phyloP scores from a whole-genome alignment of 1,284 basidiomycete species.

The Mycena citricolor region DNA sequence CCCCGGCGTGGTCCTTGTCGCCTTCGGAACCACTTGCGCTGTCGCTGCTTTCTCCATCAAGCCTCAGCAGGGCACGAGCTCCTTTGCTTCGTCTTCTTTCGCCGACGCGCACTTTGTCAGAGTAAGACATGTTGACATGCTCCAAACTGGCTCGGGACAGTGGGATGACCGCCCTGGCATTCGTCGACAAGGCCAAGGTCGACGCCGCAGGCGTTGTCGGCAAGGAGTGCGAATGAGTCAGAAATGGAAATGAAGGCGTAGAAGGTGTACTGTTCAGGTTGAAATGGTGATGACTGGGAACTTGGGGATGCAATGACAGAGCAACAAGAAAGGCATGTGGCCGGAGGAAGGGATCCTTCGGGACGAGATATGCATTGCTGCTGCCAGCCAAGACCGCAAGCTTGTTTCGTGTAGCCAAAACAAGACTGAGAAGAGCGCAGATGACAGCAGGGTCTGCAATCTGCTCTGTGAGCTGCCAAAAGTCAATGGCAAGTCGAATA shows the following conservation, averaged over 20 bases:
- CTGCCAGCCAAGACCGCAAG: slow-evolving; percentile 63
- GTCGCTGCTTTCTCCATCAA: slow-evolving; percentile 31
- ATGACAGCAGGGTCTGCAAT: slow-evolving; percentile 70
- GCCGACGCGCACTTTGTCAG: slow-evolving; percentile 47
- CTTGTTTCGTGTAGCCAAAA: slow-evolving; percentile 66
- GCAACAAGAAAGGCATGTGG: slow-evolving; percentile 52
- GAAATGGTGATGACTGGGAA: slow-evolving; percentile 22
- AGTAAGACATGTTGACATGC: slow-evolving; percentile 50
- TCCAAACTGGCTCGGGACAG: slow-evolving; percentile 31
- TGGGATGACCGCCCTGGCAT: slow-evolving; percentile 11
- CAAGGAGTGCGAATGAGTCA: slow-evolving; percentile 27
- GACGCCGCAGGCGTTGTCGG: slow-evolving; percentile 16
- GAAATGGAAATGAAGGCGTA: slow-evolving; percentile 24
- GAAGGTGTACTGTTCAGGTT: slow-evolving; percentile 17
- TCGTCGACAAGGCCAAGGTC: slow-evolving; percentile 8
- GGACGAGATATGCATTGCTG: slow-evolving; percentile 48
- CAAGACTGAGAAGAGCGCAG: slow-evolving; percentile 65
- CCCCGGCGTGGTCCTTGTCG: slow-evolving; percentile 19
- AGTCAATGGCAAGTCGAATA: slow-evolving; percentile 13
- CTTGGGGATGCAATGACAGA: slow-evolving; percentile 38
- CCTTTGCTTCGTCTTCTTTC: slow-evolving; percentile 64
- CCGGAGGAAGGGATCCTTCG: slow-evolving; percentile 76
- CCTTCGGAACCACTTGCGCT: slow-evolving; percentile 29
- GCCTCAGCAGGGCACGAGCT: slow-evolving; percentile 38
- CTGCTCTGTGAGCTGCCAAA: slow-evolving; percentile 60